These are phyloP conservation scores for Fusarium floridanum DNA, from an alignment of 2,329 filamentous ascomycete genomes.

Conservation along the genomic window DNA sequence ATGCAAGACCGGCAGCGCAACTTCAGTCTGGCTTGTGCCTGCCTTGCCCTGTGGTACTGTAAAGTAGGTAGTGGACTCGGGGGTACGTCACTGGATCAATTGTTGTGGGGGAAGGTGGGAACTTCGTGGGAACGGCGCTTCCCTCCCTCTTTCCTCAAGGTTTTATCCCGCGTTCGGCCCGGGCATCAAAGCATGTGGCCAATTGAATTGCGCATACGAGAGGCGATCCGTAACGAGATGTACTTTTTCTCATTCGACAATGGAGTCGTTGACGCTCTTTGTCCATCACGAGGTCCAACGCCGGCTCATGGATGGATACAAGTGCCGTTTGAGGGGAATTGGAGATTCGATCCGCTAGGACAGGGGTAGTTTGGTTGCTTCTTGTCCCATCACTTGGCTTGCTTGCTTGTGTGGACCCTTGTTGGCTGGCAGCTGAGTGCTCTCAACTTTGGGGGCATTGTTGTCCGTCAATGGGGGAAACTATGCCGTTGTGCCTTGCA, in stretches of 20 bases:
- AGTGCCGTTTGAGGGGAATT: constrained; percentile 11
- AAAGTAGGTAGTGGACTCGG: neutral
- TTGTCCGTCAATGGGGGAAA: neutral
- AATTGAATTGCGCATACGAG: neutral
- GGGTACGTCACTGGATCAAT: constrained; percentile 16
- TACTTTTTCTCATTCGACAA: constrained; percentile 3
- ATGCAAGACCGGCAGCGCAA: constrained; percentile 6
- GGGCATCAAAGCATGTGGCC: neutral
- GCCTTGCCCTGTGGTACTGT: neutral
- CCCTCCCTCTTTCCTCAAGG: constrained; percentile 1
- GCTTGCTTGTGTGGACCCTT: constrained; percentile 6
- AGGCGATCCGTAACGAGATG: neutral
- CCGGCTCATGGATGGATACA: constrained; percentile 18
- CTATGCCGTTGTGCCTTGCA: neutral
- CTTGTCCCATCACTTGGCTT: neutral
- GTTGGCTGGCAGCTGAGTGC: neutral
- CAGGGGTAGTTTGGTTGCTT: constrained; percentile 9
- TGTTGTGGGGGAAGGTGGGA: constrained; percentile 15
- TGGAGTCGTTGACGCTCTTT: constrained; percentile 1
- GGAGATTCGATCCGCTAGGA: constrained; percentile 16
- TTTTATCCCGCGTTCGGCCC: constrained; percentile 12
- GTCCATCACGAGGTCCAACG: constrained; percentile 17
- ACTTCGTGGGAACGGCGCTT: constrained; percentile 9
- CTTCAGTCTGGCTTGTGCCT: neutral
- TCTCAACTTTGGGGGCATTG: constrained; percentile 13